Percentiles rank a stretch among this genome's conserved stretches.
phyloP scores from a whole-genome alignment of 805 yeast species.

The Candida pseudoglaebosa region DNA sequence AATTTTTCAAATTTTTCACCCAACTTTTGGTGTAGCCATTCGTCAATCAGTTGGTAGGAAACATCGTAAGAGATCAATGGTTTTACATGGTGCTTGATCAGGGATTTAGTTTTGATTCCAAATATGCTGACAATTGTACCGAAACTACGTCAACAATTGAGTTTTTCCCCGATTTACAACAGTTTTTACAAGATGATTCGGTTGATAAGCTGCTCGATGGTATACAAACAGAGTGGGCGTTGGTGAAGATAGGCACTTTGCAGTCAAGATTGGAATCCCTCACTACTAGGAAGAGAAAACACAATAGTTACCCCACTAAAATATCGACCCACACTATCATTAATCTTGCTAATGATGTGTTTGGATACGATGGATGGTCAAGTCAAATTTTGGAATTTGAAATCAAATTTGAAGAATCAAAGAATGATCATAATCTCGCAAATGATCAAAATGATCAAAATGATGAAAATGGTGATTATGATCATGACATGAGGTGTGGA shows the following conservation, averaged over 20 bases:
- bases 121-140: slow-evolving; percentile 8
- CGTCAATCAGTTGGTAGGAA: no score
- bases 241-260: slow-evolving; percentile 43
- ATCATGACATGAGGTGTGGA: slow-evolving; percentile 5
- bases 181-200: slow-evolving; percentile 9
- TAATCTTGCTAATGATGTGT: slow-evolving; percentile 45
- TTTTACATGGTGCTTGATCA: neutral
- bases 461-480: no score
- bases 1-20: neutral
- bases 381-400: slow-evolving; percentile 32
- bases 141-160: slow-evolving; percentile 8
- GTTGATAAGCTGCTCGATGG: slow-evolving; percentile 8
- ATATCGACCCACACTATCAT: slow-evolving; percentile 19
- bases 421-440: no score
- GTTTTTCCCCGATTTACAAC: slow-evolving; percentile 14
- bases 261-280: slow-evolving; percentile 43
- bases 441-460: neutral
- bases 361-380: slow-evolving; percentile 59
- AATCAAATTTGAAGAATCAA: slow-evolving; percentile 5
- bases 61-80: neutral
- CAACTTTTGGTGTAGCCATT: no score
- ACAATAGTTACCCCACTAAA: neutral
- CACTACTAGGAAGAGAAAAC: slow-evolving; percentile 3
- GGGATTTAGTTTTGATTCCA: slow-evolving; percentile 6
- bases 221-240: slow-evolving; percentile 39